A percentile compares a stretch with the other conserved stretches of the same genome.
These are phyloP conservation scores for Hypoxylon sp. DNA, from an alignment of 2,329 filamentous ascomycete species.

Conservation along the genomic window DNA sequence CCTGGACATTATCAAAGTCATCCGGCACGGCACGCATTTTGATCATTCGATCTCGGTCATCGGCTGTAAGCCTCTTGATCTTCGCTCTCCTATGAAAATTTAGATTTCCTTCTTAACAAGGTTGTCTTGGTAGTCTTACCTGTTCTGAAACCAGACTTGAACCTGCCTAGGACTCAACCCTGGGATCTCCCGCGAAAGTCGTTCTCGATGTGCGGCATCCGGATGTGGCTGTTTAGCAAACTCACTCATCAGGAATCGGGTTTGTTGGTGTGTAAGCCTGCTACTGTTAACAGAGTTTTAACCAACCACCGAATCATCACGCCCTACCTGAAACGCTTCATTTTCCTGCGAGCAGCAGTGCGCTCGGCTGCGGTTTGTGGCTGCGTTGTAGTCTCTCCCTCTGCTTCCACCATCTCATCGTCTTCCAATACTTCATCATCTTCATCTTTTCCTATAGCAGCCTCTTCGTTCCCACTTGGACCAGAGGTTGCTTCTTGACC, in stretches of 20 bases:
- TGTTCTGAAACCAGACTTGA: slow-evolving; percentile 98
- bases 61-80: slow-evolving; percentile 78
- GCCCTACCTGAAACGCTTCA: slow-evolving; percentile 83
- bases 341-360: slow-evolving; percentile 69
- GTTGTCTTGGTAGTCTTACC: slow-evolving; percentile 68
- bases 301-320: slow-evolving; percentile 6
- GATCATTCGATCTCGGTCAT: slow-evolving; percentile 79
- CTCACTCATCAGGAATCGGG: slow-evolving; percentile 97
- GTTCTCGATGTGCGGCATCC: slow-evolving; percentile 89
- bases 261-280: slow-evolving; percentile 95
- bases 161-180: slow-evolving; percentile 93
- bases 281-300: slow-evolving; percentile 54
- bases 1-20: slow-evolving; percentile 79
- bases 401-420: slow-evolving; percentile 67
- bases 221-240: slow-evolving; percentile 96
- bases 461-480: slow-evolving; percentile 58
- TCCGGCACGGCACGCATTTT: slow-evolving; percentile 80
- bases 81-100: slow-evolving; percentile 71
- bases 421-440: slow-evolving; percentile 69
- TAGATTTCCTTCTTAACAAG: slow-evolving; percentile 45
- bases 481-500: slow-evolving; percentile 53
- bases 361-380: slow-evolving; percentile 64
- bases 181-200: slow-evolving; percentile 89
- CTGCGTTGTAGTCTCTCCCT: slow-evolving; percentile 56
- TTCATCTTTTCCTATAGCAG: slow-evolving; percentile 62